These are phyloP conservation scores for Pseudogymnoascus pannorum DNA, from an alignment of 2,329 filamentous ascomycete species.

Conservation along the genomic window DNA sequence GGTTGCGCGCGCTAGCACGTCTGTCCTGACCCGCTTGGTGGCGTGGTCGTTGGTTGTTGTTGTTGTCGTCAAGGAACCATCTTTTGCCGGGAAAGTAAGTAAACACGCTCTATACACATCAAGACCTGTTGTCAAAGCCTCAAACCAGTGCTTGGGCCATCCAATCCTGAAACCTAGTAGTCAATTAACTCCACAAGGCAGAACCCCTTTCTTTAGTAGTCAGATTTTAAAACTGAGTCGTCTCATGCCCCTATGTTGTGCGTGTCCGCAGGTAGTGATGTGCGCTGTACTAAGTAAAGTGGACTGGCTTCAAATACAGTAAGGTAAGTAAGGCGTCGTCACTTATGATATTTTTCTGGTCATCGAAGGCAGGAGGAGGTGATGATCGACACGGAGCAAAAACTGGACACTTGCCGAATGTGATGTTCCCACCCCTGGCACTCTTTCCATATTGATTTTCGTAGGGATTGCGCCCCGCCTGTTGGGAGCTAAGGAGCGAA, in stretches of 20 bases:
- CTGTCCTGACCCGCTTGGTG: constrained; percentile 1
- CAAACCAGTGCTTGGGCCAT: neutral
- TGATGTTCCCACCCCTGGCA: neutral
- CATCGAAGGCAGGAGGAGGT: neutral
- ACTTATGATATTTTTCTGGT: constrained; percentile 3
- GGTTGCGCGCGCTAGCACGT: neutral
- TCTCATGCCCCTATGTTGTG: constrained; percentile 3
- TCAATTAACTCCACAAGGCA: neutral
- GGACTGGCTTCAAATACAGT: neutral
- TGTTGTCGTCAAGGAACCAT: neutral
- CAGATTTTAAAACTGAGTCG: constrained; percentile 2
- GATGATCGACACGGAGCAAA: neutral
- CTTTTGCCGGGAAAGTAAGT: neutral
- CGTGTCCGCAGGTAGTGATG: neutral
- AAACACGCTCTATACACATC: neutral
- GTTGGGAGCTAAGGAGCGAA: neutral
- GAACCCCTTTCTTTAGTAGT: neutral
- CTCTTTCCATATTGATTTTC: constrained; percentile 4
- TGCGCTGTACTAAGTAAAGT: neutral
- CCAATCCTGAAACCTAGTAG: neutral
- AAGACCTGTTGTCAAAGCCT: constrained; percentile 1
- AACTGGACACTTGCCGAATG: neutral
- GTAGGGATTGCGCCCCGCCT: neutral
- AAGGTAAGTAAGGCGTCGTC: neutral
- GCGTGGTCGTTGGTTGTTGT: neutral